Conservation (phyloP, 1,139 yeast genomes). For the Geotrichum carabidarum region DNA sequence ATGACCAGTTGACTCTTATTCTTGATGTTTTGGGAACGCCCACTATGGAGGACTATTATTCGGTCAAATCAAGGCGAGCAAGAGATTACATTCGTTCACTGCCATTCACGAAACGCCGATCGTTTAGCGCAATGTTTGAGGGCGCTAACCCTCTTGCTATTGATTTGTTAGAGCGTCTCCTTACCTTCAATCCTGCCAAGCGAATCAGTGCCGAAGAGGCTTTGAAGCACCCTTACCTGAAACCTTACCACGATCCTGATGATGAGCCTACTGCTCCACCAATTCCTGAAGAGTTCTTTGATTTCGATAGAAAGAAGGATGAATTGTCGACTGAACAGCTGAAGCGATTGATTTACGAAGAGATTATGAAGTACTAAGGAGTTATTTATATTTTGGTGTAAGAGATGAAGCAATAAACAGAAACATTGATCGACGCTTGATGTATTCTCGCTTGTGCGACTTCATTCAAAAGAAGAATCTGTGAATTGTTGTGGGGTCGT, state of each 20-base stretch:
- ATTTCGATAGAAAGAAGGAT: slow-evolving; percentile 72
- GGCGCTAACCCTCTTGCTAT: slow-evolving; percentile 62
- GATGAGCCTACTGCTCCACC: slow-evolving; percentile 79
- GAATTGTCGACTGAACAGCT: slow-evolving; percentile 64
- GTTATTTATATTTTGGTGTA: background rate
- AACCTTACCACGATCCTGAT: slow-evolving; percentile 70
- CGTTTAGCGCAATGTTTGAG: slow-evolving; percentile 52
- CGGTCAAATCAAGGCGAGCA: slow-evolving; percentile 79
- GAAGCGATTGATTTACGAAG: slow-evolving; percentile 63
- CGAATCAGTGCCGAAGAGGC: slow-evolving; percentile 80
- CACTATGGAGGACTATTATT: slow-evolving; percentile 67
- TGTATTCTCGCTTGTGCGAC: no score
- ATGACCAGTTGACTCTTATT: slow-evolving; percentile 79
- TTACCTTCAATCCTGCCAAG: slow-evolving; percentile 73
- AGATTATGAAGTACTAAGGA: slow-evolving; percentile 40
- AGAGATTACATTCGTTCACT: slow-evolving; percentile 75
- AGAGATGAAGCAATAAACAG: no score
- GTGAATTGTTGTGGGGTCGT: no score
- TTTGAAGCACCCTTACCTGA: slow-evolving; percentile 73
- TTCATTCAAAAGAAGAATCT: no score
- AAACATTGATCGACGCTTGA: no score
- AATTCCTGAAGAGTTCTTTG: slow-evolving; percentile 73
- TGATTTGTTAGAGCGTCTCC: slow-evolving; percentile 67
- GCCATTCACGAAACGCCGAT: slow-evolving; percentile 57
- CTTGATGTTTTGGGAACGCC: slow-evolving; percentile 92